Evolutionary conservation across 306 rosid species (phyloP), one percentile per base, ranked within the genome.

Genomic region (Quercus engelmannii): DNA sequence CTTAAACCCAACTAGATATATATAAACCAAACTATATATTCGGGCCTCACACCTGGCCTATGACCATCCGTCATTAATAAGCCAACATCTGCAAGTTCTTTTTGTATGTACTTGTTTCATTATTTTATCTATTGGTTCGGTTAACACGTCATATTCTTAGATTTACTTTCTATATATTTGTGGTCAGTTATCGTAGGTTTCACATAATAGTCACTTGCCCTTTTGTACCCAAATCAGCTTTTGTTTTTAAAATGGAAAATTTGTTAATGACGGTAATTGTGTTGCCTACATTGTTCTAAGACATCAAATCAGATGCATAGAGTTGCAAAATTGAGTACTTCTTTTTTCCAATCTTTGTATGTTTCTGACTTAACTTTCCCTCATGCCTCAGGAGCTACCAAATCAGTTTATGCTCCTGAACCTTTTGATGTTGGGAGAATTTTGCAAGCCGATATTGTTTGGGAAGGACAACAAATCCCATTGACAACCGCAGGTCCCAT

Each of bases 351-450:
- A 19, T 30, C 61, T 67, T 28, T 61, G 51, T 17, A 6, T 31
- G 54, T 76, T 59, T 75, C 61, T 79, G 55, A 74, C 55, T 73
- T 14, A 62, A 68, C 68, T 76, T 77, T 83, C 56, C 67, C 61
- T 70, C 46, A 41, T 41, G 76, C 79, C 57, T 46, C 91, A 93
- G 98, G 97, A 77, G 98, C 98, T 74, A 90, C 92, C 73, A 93
- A 87, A 83, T 59, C 90, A 81, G 83, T 90, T 64, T 93, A 90
- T 81, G 95, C 98, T 23, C 98, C 95, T 0, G 98, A 93, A 81
- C 98, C 98, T 73, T 89, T 85, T 71, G 98, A 93, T 18, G 98
- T 93, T 74, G 97, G 98, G 76, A 85, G 88, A 57, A 67, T 81
- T 58, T 86, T 93, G 92, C 92, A 83, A 88, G 98, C 82, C 73